Percentiles rank a stretch among this genome's conserved stretches.
These are phyloP conservation scores for Heracleum sosnowskyi DNA, from an alignment of 129 eudicot genomes.

Conservation along the genomic window DNA sequence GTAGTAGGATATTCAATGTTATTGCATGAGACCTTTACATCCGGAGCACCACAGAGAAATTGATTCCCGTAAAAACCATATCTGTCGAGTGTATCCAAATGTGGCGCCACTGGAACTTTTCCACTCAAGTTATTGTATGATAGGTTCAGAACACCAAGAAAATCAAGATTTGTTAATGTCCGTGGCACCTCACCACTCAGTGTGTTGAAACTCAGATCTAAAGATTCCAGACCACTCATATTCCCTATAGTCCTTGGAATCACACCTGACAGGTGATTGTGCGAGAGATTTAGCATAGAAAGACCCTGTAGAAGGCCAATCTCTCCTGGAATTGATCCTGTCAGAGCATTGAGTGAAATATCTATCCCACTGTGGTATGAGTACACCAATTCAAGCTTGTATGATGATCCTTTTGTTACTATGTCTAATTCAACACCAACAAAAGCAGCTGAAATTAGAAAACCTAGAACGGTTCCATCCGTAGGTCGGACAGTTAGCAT, in stretches of 20 bases:
- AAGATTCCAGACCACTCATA: slow-evolving; percentile 9
- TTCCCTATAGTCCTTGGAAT: slow-evolving; percentile 9
- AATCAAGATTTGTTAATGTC: slow-evolving; percentile 4
- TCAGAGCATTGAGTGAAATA: slow-evolving; percentile 8
- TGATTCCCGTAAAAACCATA: not conserved
- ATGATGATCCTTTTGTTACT: slow-evolving; percentile 11
- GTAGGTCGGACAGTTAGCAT: slow-evolving; percentile 2
- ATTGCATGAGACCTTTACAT: not conserved
- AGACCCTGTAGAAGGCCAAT: slow-evolving; percentile 11
- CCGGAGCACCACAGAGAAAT: slow-evolving; percentile 13
- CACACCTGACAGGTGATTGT: slow-evolving; percentile 11
- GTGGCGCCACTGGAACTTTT: not conserved
- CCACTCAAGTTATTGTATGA: slow-evolving; percentile 16
- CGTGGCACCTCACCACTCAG: slow-evolving; percentile 11
- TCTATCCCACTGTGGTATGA: slow-evolving; percentile 9
- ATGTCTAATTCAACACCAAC: slow-evolving; percentile 6
- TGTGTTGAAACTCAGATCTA: slow-evolving; percentile 15
- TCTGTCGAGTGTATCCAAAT: slow-evolving; percentile 1
- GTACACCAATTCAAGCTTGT: not conserved
- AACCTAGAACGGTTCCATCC: not conserved
- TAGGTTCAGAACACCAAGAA: slow-evolving; percentile 3
- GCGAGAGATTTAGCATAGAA: slow-evolving; percentile 9
- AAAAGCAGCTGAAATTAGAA: not conserved
- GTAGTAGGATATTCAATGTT: slow-evolving; percentile 2
- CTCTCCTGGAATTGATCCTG: slow-evolving; percentile 7